phyloP scores from a whole-genome alignment of 208 protist genomes.

The Phytomonas sp. region DNA sequence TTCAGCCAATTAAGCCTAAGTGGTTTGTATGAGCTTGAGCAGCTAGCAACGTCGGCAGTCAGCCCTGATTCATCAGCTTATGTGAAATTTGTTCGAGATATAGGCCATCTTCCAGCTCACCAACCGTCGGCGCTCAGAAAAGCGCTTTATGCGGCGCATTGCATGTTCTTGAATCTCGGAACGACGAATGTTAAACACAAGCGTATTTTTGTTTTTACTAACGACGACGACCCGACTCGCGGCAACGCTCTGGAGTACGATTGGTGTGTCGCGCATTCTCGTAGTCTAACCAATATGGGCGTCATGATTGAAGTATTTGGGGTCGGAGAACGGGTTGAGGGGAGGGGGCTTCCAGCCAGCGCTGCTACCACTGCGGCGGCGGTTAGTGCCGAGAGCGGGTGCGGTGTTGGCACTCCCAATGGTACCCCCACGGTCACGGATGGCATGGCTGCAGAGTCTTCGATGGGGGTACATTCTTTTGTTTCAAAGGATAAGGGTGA shows the following conservation, averaged over 20 bases:
- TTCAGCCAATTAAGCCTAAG: slow-evolving; percentile 20
- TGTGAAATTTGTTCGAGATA: slow-evolving; percentile 8
- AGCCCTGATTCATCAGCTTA: slow-evolving; percentile 8
- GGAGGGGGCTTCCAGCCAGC: neutral
- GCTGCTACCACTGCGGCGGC: neutral
- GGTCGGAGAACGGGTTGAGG: slow-evolving; percentile 15
- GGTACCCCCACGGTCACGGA: too few species aligned
- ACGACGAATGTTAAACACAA: slow-evolving; percentile 23
- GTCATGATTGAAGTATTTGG: slow-evolving; percentile 69
- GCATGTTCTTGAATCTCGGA: slow-evolving; percentile 43
- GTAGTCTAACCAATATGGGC: slow-evolving; percentile 37
- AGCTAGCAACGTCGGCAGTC: slow-evolving; percentile 33
- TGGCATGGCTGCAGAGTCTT: too few species aligned
- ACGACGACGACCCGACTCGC: slow-evolving; percentile 57
- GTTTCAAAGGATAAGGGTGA: too few species aligned
- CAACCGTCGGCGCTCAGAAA: slow-evolving; percentile 29
- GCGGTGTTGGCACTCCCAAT: too few species aligned
- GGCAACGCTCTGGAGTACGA: slow-evolving; percentile 23
- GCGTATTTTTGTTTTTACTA: slow-evolving; percentile 83
- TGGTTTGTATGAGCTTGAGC: slow-evolving; percentile 37
- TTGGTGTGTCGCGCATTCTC: slow-evolving; percentile 28
- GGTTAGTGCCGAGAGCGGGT: too few species aligned
- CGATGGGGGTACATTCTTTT: too few species aligned
- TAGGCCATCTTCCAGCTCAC: slow-evolving; percentile 3
- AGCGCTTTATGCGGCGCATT: slow-evolving; percentile 55